A percentile compares a stretch with the other conserved stretches of the same genome.
Conservation (phyloP, 164 flowering plant genomes). For the Litsea cubeba region DNA sequence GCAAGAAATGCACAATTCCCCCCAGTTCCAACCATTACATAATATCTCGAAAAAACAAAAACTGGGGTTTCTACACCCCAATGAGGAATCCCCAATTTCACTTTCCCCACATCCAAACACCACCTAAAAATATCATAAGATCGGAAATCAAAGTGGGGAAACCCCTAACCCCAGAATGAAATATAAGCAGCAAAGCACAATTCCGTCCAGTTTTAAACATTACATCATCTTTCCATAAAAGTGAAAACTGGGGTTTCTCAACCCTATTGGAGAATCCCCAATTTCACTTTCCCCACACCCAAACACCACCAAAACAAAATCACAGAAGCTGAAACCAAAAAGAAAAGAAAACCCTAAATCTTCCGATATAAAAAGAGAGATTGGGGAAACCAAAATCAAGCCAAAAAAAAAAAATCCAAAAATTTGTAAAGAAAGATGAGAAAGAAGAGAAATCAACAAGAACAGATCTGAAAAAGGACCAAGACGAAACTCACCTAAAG, state of each 20-base stretch:
- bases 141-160: background rate
- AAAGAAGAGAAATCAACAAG: too few species aligned
- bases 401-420: too few species aligned
- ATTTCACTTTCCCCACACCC: background rate
- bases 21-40: background rate
- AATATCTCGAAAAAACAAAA: background rate
- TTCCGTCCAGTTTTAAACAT: background rate
- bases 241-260: background rate
- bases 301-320: background rate
- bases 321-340: background rate
- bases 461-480: too few species aligned
- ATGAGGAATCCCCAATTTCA: too few species aligned
- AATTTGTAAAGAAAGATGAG: too few species aligned
- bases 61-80: too few species aligned
- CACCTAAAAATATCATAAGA: background rate
- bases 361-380: background rate
- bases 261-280: too few species aligned
- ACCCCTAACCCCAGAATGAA: background rate
- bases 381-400: too few species aligned
- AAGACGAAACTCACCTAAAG: too few species aligned
- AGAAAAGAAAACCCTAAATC: constrained; percentile 2
- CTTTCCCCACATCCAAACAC: background rate
- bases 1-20: background rate
- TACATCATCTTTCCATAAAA: background rate
- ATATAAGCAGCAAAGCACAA: background rate